These are phyloP conservation scores for Cetradonia linearis DNA, from an alignment of 495 filamentous ascomycete species.

Conservation along the genomic window DNA sequence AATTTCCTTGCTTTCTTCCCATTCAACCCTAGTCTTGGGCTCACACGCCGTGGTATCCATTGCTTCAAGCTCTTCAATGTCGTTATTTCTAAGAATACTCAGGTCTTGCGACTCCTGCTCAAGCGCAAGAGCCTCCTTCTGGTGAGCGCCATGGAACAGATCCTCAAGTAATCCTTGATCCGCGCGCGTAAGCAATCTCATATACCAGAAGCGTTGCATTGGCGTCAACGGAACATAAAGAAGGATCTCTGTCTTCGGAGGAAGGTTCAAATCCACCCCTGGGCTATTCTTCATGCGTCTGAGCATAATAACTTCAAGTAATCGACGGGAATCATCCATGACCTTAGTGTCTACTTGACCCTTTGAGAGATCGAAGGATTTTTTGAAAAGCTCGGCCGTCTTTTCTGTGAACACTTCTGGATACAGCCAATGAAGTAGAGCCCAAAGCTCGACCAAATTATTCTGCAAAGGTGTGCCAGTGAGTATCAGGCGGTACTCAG, in stretches of 20 bases:
- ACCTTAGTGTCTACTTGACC: slow-evolving; percentile 46
- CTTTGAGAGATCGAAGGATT: slow-evolving; percentile 47
- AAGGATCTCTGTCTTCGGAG: slow-evolving; percentile 48
- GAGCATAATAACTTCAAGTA: slow-evolving; percentile 54
- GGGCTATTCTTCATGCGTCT: slow-evolving; percentile 52
- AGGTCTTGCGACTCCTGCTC: slow-evolving; percentile 24
- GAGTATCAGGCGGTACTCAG: slow-evolving; percentile 51
- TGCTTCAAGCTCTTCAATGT: slow-evolving; percentile 22
- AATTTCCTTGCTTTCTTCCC: slow-evolving; percentile 39
- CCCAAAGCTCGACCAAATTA: slow-evolving; percentile 53
- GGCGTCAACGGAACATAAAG: slow-evolving; percentile 52
- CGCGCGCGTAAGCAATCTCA: slow-evolving; percentile 46
- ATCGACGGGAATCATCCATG: slow-evolving; percentile 41
- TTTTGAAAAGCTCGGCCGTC: slow-evolving; percentile 43
- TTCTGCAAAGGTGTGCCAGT: slow-evolving; percentile 60
- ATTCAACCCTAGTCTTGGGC: slow-evolving; percentile 24
- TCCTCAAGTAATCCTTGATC: slow-evolving; percentile 45
- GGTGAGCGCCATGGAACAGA: slow-evolving; percentile 39
- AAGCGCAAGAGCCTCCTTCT: slow-evolving; percentile 37
- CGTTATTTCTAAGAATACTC: slow-evolving; percentile 24
- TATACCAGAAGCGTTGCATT: slow-evolving; percentile 54
- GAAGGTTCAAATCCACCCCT: slow-evolving; percentile 48
- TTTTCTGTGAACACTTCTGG: slow-evolving; percentile 49
- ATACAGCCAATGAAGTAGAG: slow-evolving; percentile 52
- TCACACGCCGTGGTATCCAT: slow-evolving; percentile 18